Evolutionary conservation across 192 early-diverging fungal genomes (phyloP), one percentile per base, ranked within the genome.

Genomic region (Backusella luteola): DNA sequence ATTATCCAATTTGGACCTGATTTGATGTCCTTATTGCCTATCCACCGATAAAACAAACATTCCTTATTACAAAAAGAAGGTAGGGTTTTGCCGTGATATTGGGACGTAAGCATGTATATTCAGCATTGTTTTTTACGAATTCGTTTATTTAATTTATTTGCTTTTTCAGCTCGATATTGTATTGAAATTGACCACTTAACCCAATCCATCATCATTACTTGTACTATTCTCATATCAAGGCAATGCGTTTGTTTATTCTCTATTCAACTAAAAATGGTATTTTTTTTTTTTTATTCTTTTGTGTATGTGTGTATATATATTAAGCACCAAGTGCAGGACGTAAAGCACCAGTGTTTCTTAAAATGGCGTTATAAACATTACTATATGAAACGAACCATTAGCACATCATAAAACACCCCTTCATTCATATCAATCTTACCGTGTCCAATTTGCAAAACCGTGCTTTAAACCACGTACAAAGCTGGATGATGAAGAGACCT

Each of bases 381-480:
- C 53, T 59, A 59, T 21, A 19, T 23, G 6, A 11, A 26, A 9
- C 26, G 21, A 23, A 8, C 5, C 8, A 26, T 23, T 23, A 59
- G 21, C n/a, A 26, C 12, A 63, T 14, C 4, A 29, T 2, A 6
- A n/a, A 56, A 21, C 23, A 26, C n/a, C 21, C n/a, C 3, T 26
- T 26, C 11, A 29, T 63, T 63, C 6, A 12, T 6, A 73, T 73
- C 15, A 2, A 34, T 17, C 74, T 75, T 75, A 75, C 74, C 59
- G 66, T 36, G 26, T 17, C 74, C 74, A 75, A 32, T 19, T 21
- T 23, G 59, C 34, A 67, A 75, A 36, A 29, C 66, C 74, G 46
- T 75, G 32, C 36, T 67, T 52, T 6, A 75, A 15, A 15, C 56
- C 74, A 11, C 59, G 74, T 41, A 75, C 32, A 67, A 67, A 73